Conservation (phyloP, 2,329 filamentous ascomycete species). For the Aspergillus pseudotamarii region DNA sequence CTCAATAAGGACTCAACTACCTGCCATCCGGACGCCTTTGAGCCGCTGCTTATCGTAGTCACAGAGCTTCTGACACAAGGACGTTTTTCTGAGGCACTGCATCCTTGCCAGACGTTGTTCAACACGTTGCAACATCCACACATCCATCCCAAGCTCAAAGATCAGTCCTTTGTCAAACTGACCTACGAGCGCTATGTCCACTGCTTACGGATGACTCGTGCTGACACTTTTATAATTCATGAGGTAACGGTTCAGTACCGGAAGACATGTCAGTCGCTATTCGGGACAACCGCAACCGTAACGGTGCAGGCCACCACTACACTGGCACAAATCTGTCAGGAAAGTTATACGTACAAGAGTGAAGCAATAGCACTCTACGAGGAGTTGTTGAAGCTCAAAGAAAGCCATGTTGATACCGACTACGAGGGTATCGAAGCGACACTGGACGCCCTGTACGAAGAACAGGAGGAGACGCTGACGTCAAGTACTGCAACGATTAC, state of each 20-base stretch:
- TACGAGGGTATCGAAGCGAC: slow-evolving; percentile 36
- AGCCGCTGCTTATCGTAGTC: slow-evolving; percentile 41
- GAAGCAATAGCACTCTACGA: slow-evolving; percentile 43
- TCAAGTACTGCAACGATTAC: slow-evolving; percentile 30
- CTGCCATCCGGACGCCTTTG: slow-evolving; percentile 42
- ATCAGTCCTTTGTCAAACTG: slow-evolving; percentile 35
- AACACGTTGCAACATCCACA: slow-evolving; percentile 40
- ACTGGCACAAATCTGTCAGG: slow-evolving; percentile 42
- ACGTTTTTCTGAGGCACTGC: slow-evolving; percentile 40
- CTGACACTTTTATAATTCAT: slow-evolving; percentile 35
- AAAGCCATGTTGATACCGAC: slow-evolving; percentile 31
- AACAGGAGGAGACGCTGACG: slow-evolving; percentile 32
- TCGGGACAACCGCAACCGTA: slow-evolving; percentile 38
- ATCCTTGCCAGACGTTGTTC: slow-evolving; percentile 39
- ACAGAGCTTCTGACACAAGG: slow-evolving; percentile 43
- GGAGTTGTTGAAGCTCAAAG: slow-evolving; percentile 37
- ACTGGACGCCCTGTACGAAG: slow-evolving; percentile 43
- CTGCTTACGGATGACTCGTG: slow-evolving; percentile 38
- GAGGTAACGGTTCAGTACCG: slow-evolving; percentile 39
- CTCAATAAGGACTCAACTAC: slow-evolving; percentile 41
- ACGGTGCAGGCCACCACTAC: slow-evolving; percentile 40
- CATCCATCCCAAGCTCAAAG: slow-evolving; percentile 35
- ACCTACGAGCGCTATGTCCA: slow-evolving; percentile 40
- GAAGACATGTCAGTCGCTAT: slow-evolving; percentile 37
- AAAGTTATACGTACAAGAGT: slow-evolving; percentile 39